Percentiles rank a stretch among this genome's conserved stretches.
Conservation (phyloP, 2,329 filamentous ascomycete species). For the Epichloe glyceriae region DNA sequence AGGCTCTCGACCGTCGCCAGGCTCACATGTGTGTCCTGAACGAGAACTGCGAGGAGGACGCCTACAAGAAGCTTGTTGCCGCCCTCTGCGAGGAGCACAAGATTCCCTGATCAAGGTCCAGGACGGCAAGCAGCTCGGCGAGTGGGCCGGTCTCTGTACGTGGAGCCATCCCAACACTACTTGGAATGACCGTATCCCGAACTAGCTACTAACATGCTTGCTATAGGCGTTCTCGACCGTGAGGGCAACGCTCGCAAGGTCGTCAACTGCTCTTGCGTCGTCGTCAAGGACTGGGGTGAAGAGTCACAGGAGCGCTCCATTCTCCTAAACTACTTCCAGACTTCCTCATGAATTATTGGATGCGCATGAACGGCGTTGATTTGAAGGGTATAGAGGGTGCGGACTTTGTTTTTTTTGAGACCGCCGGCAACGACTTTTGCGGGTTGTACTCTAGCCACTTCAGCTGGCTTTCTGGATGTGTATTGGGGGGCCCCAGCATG, state of each 20-base stretch:
- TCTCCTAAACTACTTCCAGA: constrained; percentile 99
- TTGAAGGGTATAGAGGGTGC: constrained; percentile 27
- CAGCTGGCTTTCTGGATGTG: constrained; percentile 32
- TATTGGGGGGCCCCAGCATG: constrained; percentile 19
- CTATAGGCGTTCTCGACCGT: constrained; percentile 88
- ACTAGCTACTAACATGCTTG: constrained; percentile 16
- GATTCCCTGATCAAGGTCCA: constrained; percentile 99
- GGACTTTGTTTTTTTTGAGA: constrained; percentile 18
- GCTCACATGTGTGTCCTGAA: constrained; percentile 99
- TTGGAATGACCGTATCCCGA: too few relatives aligned
- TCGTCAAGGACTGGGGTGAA: constrained; percentile 99
- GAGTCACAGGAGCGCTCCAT: constrained; percentile 98
- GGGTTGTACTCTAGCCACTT: constrained; percentile 35
- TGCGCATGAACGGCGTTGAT: constrained; percentile 19
- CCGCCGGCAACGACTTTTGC: constrained; percentile 23
- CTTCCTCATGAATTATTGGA: constrained; percentile 46
- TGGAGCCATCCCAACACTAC: constrained; percentile 18
- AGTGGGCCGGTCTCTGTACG: constrained; percentile 99
- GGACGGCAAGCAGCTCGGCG: constrained; percentile 98
- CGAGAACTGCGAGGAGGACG: constrained; percentile 99
- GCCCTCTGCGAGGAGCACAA: constrained; percentile 99
- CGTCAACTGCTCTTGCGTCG: constrained; percentile 99
- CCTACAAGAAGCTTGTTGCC: constrained; percentile 99
- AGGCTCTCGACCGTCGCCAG: constrained; percentile 96
- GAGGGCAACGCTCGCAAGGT: constrained; percentile 99